Evolutionary conservation across 192 early-diverging fungal genomes (phyloP), one percentile per base, ranked within the genome.

Genomic region (Coemansia sp.): DNA sequence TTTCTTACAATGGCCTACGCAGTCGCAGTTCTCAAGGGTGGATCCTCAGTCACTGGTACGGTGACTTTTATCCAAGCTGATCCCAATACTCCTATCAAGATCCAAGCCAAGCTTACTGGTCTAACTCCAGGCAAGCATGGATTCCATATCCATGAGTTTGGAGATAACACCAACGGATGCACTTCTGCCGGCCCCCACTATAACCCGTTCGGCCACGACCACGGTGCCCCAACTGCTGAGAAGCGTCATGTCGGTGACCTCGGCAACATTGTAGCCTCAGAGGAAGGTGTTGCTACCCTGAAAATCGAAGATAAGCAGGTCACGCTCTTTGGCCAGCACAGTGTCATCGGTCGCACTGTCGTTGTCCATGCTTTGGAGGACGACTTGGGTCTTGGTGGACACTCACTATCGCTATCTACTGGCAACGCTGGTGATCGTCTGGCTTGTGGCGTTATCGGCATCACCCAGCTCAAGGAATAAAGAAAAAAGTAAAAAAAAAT

Each of bases 391-490:
- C 84, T 82, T 77, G 90, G 89, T 67, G 89, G 88, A 57, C 87
- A 91, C 65, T 87, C 90, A 61, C 83, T 88, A n/a, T 94, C 93
- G 51, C 74, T 83, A 59, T 87, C 87, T 55, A 97, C 94, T 41
- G 95, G 95, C 63, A 95, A 97, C 66, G 93, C 94, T 79, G 95
- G 95, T 57, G 90, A 81, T 52, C 92, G 95, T 73, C 83, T 88
- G 61, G 92, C 91, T 43, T 97, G 95, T 85, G 95, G 94, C 86
- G 94, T 95, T 82, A 93, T 97, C 81, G 94, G 94, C 71, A 86
- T 90, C 73, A 69, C 87, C 22, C 54, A 70, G 67, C 66, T 46
- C 15, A 74, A 78, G 31, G 27, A 27, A 27, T 73, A 73, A 67
- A 33, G n/a, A 20, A 20, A 24, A 13, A 44, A 73, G 63, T 24